A percentile compares a stretch with the other conserved stretches of the same genome.
Evolutionary conservation across 805 yeast genomes (phyloP).

Genomic region (Priceomyces medius): DNA sequence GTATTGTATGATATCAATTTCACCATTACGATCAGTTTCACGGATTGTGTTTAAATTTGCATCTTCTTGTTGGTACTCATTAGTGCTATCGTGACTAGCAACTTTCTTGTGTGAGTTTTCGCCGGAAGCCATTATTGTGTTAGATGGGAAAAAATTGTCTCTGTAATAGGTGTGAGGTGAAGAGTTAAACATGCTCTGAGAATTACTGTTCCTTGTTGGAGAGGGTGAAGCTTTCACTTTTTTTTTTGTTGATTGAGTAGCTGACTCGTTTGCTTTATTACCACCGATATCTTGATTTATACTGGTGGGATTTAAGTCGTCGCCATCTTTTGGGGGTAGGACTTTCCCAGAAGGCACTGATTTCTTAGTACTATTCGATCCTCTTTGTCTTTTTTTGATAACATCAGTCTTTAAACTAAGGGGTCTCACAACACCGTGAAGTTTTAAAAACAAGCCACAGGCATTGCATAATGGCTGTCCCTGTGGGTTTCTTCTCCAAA

Average conservation of each 20-base stretch:
- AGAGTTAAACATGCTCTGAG: not conserved
- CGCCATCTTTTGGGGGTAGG: conserved; percentile 39
- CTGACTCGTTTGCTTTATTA: not conserved
- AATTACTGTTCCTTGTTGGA: conserved; percentile 5
- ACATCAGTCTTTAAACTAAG: conserved; percentile 88
- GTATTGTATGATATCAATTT: conserved; percentile 3
- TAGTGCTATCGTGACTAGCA: not conserved
- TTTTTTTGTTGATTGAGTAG: conserved; percentile 1
- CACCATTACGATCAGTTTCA: conserved; percentile 8
- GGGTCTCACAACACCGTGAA: conserved; percentile 96
- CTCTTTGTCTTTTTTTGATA: conserved; percentile 84
- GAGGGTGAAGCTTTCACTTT: conserved; percentile 3
- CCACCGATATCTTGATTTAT: conserved; percentile 12
- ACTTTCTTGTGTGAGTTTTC: not conserved
- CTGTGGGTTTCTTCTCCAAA: conserved; percentile 91
- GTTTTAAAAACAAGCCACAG: conserved; percentile 86
- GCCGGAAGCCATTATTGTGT: not conserved
- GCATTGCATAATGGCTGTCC: conserved; percentile 96
- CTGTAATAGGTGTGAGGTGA: not conserved
- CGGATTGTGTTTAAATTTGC: conserved; percentile 7
- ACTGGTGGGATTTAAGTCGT: conserved; percentile 49
- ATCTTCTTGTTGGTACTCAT: conserved; percentile 1
- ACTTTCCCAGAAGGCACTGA: conserved; percentile 24
- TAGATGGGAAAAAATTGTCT: not conserved
- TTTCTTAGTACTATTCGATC: conserved; percentile 20